A percentile compares a stretch with the other conserved stretches of the same genome.
These are phyloP conservation scores for Funneliformis geosporum DNA, from an alignment of 192 early-diverging fungal genomes.

Conservation along the genomic window DNA sequence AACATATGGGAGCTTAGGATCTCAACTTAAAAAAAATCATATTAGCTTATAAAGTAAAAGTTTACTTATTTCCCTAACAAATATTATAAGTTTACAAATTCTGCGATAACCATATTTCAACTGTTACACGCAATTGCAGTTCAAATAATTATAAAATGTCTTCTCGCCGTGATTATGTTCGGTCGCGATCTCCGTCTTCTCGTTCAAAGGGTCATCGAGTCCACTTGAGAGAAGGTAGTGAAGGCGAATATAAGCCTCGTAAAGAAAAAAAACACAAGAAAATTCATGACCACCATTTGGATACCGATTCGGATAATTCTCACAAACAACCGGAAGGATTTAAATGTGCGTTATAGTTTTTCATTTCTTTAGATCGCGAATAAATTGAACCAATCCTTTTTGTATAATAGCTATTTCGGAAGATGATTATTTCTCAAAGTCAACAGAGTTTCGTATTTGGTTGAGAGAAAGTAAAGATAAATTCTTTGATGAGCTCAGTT, in stretches of 20 bases:
- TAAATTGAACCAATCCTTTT: neutral
- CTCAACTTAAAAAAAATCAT: too few relatives aligned
- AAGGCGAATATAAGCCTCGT: neutral
- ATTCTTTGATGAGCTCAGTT: constrained; percentile 75
- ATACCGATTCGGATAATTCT: neutral
- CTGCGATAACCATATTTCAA: too few relatives aligned
- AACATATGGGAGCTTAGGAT: too few relatives aligned
- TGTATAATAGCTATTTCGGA: constrained; percentile 50
- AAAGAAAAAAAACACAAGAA: neutral
- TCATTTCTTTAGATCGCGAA: neutral
- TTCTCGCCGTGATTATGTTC: neutral
- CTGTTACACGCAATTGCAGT: too few relatives aligned
- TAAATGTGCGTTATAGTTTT: neutral
- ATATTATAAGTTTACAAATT: too few relatives aligned
- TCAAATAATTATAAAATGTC: neutral
- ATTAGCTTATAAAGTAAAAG: too few relatives aligned
- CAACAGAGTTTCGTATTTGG: constrained; percentile 83
- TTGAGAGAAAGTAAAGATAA: constrained; percentile 68
- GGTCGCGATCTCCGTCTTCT: neutral
- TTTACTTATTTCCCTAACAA: too few relatives aligned
- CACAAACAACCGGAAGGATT: neutral
- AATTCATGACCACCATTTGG: neutral
- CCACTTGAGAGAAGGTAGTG: neutral
- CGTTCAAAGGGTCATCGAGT: neutral
- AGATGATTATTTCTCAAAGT: constrained; percentile 80